phyloP scores from a whole-genome alignment of 1,139 yeast genomes.

The Kodamaea anthophila region DNA sequence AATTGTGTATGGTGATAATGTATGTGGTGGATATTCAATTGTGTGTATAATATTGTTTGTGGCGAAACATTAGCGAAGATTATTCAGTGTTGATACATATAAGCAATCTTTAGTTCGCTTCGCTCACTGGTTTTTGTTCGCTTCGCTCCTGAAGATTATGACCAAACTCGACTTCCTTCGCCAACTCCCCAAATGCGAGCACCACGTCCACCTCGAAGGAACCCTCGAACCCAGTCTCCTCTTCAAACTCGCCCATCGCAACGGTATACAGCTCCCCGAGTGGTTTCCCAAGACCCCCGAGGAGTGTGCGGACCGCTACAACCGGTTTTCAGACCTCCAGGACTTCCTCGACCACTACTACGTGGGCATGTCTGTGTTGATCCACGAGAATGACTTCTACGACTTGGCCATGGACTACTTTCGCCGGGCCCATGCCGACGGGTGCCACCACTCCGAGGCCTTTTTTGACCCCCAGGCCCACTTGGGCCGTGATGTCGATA shows the following conservation, averaged over 20 bases:
- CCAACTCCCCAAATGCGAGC: constrained; percentile 78
- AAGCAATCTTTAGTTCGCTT: no score
- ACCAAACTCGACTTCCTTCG: constrained; percentile 37
- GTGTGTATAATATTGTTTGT: no score
- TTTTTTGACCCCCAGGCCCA: constrained; percentile 86
- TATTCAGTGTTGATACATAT: no score
- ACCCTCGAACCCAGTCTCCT: constrained; percentile 68
- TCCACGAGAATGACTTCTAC: constrained; percentile 58
- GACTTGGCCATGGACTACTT: constrained; percentile 75
- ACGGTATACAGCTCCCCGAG: constrained; percentile 49
- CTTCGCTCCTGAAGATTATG: constrained; percentile 3
- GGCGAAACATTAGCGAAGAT: no score
- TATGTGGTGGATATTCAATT: no score
- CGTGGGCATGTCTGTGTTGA: constrained; percentile 69
- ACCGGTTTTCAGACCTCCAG: constrained; percentile 58
- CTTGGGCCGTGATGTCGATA: constrained; percentile 54
- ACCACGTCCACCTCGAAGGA: constrained; percentile 77
- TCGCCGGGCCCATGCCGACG: constrained; percentile 53
- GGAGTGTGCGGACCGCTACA: constrained; percentile 53
- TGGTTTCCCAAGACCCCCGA: constrained; percentile 51
- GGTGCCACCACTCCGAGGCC: constrained; percentile 61
- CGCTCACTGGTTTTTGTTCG: neutral
- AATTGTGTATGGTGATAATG: no score
- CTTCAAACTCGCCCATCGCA: constrained; percentile 58
- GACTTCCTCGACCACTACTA: constrained; percentile 75